Conservation (phyloP, 2,329 filamentous ascomycete genomes). For the Alternaria longipes region DNA sequence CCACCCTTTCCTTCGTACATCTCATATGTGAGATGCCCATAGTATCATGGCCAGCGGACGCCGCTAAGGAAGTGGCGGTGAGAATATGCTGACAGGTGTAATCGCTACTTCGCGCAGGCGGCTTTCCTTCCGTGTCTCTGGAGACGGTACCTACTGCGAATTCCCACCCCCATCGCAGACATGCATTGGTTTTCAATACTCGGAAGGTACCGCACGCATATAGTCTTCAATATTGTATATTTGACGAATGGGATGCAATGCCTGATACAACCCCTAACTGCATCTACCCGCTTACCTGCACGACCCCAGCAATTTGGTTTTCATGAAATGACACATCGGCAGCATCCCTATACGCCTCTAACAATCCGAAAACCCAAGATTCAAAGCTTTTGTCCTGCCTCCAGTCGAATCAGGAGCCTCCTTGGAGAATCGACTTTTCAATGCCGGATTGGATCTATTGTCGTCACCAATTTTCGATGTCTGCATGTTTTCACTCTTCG, state of each 20-base stretch:
- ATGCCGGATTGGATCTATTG: background rate
- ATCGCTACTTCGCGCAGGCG: background rate
- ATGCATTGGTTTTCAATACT: background rate
- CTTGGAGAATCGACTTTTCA: background rate
- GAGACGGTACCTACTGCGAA: background rate
- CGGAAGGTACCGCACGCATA: constrained; percentile 7
- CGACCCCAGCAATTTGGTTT: background rate
- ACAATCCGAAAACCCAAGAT: background rate
- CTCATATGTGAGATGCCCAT: background rate
- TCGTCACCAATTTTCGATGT: background rate
- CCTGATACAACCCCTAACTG: constrained; percentile 1
- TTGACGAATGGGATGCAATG: constrained; percentile 1
- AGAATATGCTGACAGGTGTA: constrained; percentile 12
- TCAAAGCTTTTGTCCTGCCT: background rate
- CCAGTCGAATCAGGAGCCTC: background rate
- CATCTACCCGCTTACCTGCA: constrained; percentile 19
- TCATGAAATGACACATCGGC: constrained; percentile 13
- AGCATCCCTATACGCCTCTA: constrained; percentile 3
- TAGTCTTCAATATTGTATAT: background rate
- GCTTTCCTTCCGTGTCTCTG: constrained; percentile 16
- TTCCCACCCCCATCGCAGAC: constrained; percentile 2
- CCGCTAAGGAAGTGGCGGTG: constrained; percentile 21
- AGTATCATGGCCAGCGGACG: background rate
- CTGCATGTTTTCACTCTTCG: background rate
- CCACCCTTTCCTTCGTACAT: constrained; percentile 9